These are phyloP conservation scores for Metarhizium album DNA, from an alignment of 2,329 filamentous ascomycete species.

Conservation along the genomic window DNA sequence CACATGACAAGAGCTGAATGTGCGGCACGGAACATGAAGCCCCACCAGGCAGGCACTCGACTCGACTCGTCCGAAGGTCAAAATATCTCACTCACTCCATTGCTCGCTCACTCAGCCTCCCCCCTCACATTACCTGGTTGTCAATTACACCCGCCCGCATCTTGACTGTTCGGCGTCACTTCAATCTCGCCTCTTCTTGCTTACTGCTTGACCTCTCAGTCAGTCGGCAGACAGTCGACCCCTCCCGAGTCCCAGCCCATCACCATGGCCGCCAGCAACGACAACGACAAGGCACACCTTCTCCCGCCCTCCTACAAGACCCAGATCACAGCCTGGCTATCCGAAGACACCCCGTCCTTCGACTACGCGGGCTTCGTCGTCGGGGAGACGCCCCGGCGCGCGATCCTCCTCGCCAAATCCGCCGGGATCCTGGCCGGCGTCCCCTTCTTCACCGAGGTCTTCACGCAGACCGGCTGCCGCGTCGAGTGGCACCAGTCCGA, in stretches of 20 bases:
- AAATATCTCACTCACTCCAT: too few species aligned
- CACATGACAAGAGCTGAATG: too few species aligned
- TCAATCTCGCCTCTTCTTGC: too few species aligned
- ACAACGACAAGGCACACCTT: constrained; percentile 51
- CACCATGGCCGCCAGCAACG: constrained; percentile 21
- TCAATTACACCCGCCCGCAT: too few species aligned
- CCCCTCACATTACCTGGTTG: too few species aligned
- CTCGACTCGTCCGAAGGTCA: neutral
- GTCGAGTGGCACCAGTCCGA: constrained; percentile 81
- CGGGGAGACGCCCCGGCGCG: constrained; percentile 53
- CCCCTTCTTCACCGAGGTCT: constrained; percentile 93
- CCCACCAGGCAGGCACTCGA: neutral
- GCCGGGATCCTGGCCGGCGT: constrained; percentile 77
- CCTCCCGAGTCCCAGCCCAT: too few species aligned
- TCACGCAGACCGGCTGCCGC: constrained; percentile 78
- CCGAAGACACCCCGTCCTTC: constrained; percentile 91
- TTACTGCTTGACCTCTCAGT: too few species aligned
- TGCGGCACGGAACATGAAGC: neutral
- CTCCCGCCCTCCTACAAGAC: constrained; percentile 79
- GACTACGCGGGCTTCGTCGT: constrained; percentile 98
- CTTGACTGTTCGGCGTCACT: too few species aligned
- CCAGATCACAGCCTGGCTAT: constrained; percentile 73
- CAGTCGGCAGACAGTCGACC: too few species aligned
- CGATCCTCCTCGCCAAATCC: constrained; percentile 60
- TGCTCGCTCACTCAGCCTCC: too few species aligned